Evolutionary conservation across 2,329 filamentous ascomycete species (phyloP).

Genomic region (Triangularia verruculosa): DNA sequence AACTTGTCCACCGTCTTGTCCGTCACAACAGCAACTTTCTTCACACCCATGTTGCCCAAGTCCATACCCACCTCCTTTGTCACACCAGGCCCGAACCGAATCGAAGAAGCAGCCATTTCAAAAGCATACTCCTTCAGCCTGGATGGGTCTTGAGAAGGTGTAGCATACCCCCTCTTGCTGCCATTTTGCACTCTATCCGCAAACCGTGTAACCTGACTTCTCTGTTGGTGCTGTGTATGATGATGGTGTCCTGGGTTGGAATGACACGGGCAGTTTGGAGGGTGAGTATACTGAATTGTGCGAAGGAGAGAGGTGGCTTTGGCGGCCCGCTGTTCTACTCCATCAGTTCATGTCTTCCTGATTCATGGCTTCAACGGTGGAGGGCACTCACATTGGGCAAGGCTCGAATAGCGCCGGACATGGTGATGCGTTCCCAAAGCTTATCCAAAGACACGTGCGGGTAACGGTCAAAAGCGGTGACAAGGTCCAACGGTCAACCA

Average conservation of each 20-base stretch:
- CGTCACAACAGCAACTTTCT: slow-evolving; percentile 88
- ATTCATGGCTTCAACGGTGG: neutral
- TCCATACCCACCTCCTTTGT: slow-evolving; percentile 99
- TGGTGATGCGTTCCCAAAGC: slow-evolving; percentile 12
- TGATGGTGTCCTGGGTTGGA: slow-evolving; percentile 81
- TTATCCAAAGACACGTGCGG: neutral
- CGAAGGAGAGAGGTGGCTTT: slow-evolving; percentile 72
- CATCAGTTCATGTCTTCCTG: neutral
- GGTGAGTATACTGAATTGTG: slow-evolving; percentile 88
- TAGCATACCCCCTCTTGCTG: slow-evolving; percentile 59
- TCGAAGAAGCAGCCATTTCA: slow-evolving; percentile 94
- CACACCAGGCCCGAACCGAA: slow-evolving; percentile 88
- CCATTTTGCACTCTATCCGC: neutral
- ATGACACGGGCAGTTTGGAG: slow-evolving; percentile 87
- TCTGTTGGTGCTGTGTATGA: slow-evolving; percentile 47
- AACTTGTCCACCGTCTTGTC: slow-evolving; percentile 78
- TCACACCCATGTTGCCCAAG: slow-evolving; percentile 83
- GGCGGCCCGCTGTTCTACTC: slow-evolving; percentile 49
- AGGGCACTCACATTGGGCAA: slow-evolving; percentile 30
- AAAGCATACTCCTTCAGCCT: slow-evolving; percentile 95
- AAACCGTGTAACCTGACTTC: neutral
- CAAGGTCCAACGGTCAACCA: neutral
- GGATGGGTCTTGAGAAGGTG: slow-evolving; percentile 62
- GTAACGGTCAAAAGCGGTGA: neutral
- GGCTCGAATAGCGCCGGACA: slow-evolving; percentile 29